phyloP scores from a whole-genome alignment of 495 filamentous ascomycete species.

The Collariella sp. region DNA sequence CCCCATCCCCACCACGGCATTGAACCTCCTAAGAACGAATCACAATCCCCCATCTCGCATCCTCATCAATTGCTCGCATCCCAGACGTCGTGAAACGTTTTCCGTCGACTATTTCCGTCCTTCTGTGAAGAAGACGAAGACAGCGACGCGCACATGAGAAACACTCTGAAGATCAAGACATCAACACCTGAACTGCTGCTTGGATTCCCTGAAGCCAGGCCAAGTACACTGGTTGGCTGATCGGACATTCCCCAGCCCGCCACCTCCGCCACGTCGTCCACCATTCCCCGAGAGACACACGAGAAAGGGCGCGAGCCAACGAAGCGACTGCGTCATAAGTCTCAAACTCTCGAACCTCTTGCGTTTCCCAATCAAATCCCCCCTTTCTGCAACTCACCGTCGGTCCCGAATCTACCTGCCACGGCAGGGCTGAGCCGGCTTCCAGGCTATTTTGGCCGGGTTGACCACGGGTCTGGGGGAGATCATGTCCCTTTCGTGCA shows the following conservation, averaged over 20 bases:
- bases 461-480: too few relatives aligned
- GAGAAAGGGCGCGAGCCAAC: too few relatives aligned
- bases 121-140: background rate
- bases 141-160: background rate
- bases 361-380: background rate
- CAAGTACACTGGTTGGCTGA: too few relatives aligned
- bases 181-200: background rate
- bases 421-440: background rate
- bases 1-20: too few relatives aligned
- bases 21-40: background rate
- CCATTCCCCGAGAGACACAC: background rate
- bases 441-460: too few relatives aligned
- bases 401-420: conserved; percentile 4
- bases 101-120: background rate
- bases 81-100: background rate
- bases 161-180: background rate
- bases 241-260: conserved; percentile 26
- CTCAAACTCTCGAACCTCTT: background rate
- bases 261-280: conserved; percentile 3
- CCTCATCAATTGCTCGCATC: background rate
- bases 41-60: background rate
- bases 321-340: background rate
- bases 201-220: too few relatives aligned
- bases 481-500: too few relatives aligned
- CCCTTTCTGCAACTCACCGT: background rate